Base-by-base conservation (phyloP, 345 rosid species). In the Aquilaria sinensis region DNA sequence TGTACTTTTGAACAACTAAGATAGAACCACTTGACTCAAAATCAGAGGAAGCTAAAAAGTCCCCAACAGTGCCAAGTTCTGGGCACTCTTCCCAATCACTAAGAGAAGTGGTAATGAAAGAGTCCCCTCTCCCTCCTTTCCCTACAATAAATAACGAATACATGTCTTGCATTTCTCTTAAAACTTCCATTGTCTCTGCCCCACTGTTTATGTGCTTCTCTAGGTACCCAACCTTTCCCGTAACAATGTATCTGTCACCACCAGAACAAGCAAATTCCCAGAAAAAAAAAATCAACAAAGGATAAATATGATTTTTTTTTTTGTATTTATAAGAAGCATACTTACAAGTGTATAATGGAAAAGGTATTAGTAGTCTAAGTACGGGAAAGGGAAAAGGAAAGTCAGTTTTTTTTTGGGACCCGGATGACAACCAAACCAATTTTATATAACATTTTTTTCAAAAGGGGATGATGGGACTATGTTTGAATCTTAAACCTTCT, bases 81-180 rank as follows among this genome's bases (percentile, higher is more conserved):
- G 89, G 92, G 65, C 93, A 87, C 68, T 92, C 95, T 47, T 92
- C 98, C 98, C 96, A 89, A 58, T 92, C 88, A 61, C 83, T 89
- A 80, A 92, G 63, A 5, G 79, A 82, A 0, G 78, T 66, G 1
- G 87, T 87, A 66, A 89, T 71, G 0, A 76, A 68, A 6, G 73
- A 79, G 30, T 80, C 53, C 31, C 77, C 77, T 60, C 83, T 65
- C 61, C 83, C 73, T 1, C 81, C 75, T 55, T 79, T 92, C 9
- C 96, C 92, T 6, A 89, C 83, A 31, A 92, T 81, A 60, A 86
- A 75, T 43, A 92, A 64, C 2, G 89, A 80, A 61, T 75, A 92
- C 74, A 69, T 71, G 15, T 85, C 82, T 32, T 67, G 74, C 4
- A 89, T 60, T 12, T 78, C 89, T 58, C 72, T 79, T 10, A 92